A percentile compares a stretch with the other conserved stretches of the same genome.
phyloP scores from a whole-genome alignment of 1,139 yeast genomes.

The Meyerozyma sp. region DNA sequence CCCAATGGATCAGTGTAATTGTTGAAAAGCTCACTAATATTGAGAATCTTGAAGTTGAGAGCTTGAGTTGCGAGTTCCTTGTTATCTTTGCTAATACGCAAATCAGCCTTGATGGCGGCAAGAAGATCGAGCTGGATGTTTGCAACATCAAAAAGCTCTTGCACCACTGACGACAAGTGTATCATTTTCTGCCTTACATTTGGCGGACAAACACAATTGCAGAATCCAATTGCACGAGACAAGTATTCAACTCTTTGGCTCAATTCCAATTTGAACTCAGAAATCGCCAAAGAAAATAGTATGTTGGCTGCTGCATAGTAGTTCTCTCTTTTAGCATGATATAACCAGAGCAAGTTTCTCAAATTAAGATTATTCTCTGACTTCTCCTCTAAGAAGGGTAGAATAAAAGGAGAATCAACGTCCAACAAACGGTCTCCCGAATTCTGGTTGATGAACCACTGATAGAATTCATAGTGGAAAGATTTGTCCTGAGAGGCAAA shows the following conservation, averaged over 20 bases:
- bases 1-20: constrained; percentile 84
- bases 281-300: constrained; percentile 65
- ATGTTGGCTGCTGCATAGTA: constrained; percentile 82
- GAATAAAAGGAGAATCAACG: constrained; percentile 73
- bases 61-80: constrained; percentile 45
- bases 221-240: constrained; percentile 90
- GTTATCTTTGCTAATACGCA: constrained; percentile 45
- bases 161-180: constrained; percentile 62
- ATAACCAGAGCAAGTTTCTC: constrained; percentile 84
- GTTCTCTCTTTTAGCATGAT: constrained; percentile 77
- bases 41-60: constrained; percentile 60
- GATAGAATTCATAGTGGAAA: constrained; percentile 88
- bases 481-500: constrained; percentile 69
- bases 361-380: constrained; percentile 63
- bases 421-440: constrained; percentile 72
- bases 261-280: constrained; percentile 66
- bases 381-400: constrained; percentile 72
- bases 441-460: constrained; percentile 83
- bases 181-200: constrained; percentile 71
- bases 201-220: constrained; percentile 81
- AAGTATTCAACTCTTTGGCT: constrained; percentile 79
- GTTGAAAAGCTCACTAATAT: constrained; percentile 77
- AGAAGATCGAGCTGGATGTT: constrained; percentile 81
- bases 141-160: constrained; percentile 83
- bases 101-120: constrained; percentile 53